Base-by-base conservation (phyloP, 1,284 basidiomycete genomes). In the Ceratobasidium sp. region DNA sequence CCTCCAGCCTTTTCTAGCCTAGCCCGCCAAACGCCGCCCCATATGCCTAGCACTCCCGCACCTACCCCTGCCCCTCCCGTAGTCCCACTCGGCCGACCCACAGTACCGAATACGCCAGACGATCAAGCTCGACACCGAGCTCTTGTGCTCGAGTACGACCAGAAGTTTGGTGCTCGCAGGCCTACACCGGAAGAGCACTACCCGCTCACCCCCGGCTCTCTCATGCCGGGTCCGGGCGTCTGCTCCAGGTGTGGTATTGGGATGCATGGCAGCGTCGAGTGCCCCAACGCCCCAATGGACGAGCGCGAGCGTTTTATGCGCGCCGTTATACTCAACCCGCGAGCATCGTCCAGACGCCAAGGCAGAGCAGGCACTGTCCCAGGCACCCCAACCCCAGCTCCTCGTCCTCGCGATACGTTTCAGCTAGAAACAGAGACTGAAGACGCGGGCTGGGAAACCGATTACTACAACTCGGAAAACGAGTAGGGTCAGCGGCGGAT, bases 401-500 rank as follows among this genome's bases (percentile, higher is more conserved):
- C 57, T 18, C 57, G 57, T 14, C 6, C 21, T n/a, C 36, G 57
- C 21, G 36, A 59, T 23, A 43, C 23, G 18, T n/a, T 14, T 9
- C 57, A 59, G 57, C 18, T 59, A 6, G 57, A 60, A 12, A 12
- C 1, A 32, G 14, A 4, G 50, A 16, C 12, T 16, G 58, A 60
- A 39, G 8, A 43, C 23, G 58, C n/a, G 21, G 57, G 39, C 32
- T 39, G n/a, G 57, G 16, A 59, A 23, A 60, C 58, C 45, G 46
- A 64, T 9, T 36, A 52, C 30, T 64, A 48, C 18, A 30, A n/a
- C 2, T 64, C 45, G 46, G 61, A 50, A 64, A 64, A 64, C 61
- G 43, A 64, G 46, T 16, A 34, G 61, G 61, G 61, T 50, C 46
- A 52, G 61, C 32, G 46, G 30, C 23, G 12, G 32, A 21, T 21